Percentiles rank a stretch among this genome's conserved stretches.
These are phyloP conservation scores for Macrolepiota fuliginosa DNA, from an alignment of 768 basidiomycete genomes.

Conservation along the genomic window DNA sequence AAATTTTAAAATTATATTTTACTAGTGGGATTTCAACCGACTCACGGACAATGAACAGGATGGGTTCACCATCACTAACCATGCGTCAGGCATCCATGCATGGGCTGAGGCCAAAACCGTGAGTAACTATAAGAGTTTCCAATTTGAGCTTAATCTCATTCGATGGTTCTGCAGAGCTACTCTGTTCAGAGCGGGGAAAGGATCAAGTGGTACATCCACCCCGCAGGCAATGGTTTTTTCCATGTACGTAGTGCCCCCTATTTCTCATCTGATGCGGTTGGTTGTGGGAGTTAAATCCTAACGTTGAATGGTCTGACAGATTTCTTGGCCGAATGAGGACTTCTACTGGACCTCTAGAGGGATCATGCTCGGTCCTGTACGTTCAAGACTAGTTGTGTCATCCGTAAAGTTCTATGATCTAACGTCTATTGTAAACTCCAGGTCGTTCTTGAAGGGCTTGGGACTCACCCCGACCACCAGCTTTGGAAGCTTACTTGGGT, in stretches of 20 bases:
- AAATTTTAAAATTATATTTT: neutral
- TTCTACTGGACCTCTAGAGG: neutral
- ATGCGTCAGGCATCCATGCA: too few relatives aligned
- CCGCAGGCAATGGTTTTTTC: neutral
- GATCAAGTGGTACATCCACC: neutral
- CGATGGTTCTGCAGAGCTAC: neutral
- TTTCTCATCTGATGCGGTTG: too few relatives aligned
- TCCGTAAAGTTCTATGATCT: too few relatives aligned
- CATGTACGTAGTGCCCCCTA: neutral
- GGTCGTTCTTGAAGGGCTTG: neutral
- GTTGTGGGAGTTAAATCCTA: neutral
- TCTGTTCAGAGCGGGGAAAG: neutral
- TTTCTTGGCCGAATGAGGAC: neutral
- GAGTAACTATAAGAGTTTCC: neutral
- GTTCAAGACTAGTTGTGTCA: neutral
- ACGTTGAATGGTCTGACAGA: neutral
- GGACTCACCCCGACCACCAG: neutral
- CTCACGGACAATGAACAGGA: neutral
- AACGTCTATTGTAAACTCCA: neutral
- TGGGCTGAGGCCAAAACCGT: too few relatives aligned
- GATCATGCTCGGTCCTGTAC: neutral
- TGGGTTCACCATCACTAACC: too few relatives aligned
- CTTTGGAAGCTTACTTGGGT: neutral
- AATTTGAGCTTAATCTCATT: neutral
- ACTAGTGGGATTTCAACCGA: neutral